Conservation (phyloP, 495 filamentous ascomycete genomes). For the Friedmanniomyces simplex region DNA sequence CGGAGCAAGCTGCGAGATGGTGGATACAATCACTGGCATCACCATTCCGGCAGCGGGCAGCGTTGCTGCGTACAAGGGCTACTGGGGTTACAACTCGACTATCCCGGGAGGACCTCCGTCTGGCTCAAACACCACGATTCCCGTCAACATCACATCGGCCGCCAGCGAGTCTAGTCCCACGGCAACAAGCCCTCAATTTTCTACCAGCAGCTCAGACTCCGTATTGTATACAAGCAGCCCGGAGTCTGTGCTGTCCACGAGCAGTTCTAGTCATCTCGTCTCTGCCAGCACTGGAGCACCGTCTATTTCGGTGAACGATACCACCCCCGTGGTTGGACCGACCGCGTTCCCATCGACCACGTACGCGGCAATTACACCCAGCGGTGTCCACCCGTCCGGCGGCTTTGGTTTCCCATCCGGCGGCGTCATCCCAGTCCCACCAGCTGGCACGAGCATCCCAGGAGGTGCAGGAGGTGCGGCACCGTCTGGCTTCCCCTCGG, state of each 20-base stretch:
- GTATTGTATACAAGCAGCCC: no score
- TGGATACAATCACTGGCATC: conserved; percentile 6
- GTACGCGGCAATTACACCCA: not conserved
- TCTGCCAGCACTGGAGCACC: not conserved
- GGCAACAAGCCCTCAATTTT: not conserved
- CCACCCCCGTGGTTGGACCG: not conserved
- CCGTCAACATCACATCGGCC: not conserved
- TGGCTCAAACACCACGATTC: not conserved
- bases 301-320: not conserved
- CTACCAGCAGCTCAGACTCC: not conserved
- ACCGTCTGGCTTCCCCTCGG: not conserved
- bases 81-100: conserved; percentile 6
- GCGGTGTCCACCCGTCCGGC: not conserved
- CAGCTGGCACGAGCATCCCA: not conserved
- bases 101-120: not conserved
- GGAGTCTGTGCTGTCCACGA: not conserved
- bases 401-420: not conserved
- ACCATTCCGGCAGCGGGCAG: not conserved
- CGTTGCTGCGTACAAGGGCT: conserved; percentile 8
- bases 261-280: not conserved
- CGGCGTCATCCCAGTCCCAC: not conserved
- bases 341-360: not conserved
- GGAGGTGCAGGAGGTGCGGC: not conserved
- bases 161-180: not conserved
- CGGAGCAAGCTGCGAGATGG: not conserved